Base-by-base conservation (phyloP, 1,284 basidiomycete genomes). In the Rhodotorula sp. region DNA sequence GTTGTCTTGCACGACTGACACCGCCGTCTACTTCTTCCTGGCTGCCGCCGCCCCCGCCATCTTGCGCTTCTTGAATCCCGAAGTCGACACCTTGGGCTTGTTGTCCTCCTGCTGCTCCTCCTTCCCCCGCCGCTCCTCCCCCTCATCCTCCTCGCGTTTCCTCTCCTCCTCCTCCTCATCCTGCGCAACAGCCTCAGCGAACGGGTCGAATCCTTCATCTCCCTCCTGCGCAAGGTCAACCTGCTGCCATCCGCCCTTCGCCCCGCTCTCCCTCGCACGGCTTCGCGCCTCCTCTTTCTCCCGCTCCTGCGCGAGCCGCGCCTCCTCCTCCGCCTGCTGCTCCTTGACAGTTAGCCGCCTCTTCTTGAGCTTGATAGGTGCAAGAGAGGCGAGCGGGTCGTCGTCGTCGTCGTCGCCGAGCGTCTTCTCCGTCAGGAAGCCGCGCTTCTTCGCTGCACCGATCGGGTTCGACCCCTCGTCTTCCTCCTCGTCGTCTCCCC, bases 21-120 rank as follows among this genome's bases (percentile, higher is more conserved):
- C 7, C 39, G 13, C 36, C 24, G 39, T 55, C 54, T 56, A 61
- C 62, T 64, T 69, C 49, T 59, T 64, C 27, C 67, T 30, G 20
- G 48, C 56, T 1, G 54, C 46, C 13, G 54, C 59, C 20, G 63
- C 58, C 20, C 70, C 71, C 20, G 59, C 64, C 65, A 73, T 70
- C 59, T 74, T 76, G 22, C 75, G 64, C 69, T 76, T 76, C 66
- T 76, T 76, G 73, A 76, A 76, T 27, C 72, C 65, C n/a, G 46
- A 24, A 2, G 24, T n/a, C 3, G 27, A 30, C 29, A 15, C 34
- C 49, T 44, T 52, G 30, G 54, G 49, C 56, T 67, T 62, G 32
- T 57, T 24, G 48, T 51, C 47, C 36, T 58, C 55, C 2, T 13
- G 39, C 51, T 6, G 36, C 49, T 11, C 48, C 17, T 32, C 15